Evolutionary conservation across 768 basidiomycete species (phyloP).

Genomic region (Naganishia onofrii): DNA sequence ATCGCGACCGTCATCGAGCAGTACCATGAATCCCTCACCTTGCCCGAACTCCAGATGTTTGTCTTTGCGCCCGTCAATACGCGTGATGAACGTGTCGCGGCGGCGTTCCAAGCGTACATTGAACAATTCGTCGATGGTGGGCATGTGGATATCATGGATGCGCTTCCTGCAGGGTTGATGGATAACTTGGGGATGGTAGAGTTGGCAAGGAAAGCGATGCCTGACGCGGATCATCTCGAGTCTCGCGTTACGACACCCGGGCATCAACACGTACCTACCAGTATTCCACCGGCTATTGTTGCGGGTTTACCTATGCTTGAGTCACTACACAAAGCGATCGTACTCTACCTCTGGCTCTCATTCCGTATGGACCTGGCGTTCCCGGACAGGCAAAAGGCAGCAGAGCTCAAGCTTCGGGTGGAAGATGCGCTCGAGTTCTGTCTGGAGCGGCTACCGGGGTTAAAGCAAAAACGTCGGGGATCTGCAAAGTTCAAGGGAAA

Average conservation of each 20-base stretch:
- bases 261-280: slow-evolving; percentile 26
- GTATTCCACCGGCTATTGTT: slow-evolving; percentile 37
- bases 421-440: slow-evolving; percentile 69
- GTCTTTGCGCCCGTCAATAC: slow-evolving; percentile 50
- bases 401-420: slow-evolving; percentile 61
- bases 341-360: slow-evolving; percentile 79
- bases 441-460: slow-evolving; percentile 47
- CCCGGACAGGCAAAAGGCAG: slow-evolving; percentile 59
- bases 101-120: slow-evolving; percentile 53
- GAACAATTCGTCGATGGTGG: slow-evolving; percentile 54
- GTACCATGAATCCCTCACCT: slow-evolving; percentile 41
- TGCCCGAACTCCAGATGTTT: slow-evolving; percentile 50
- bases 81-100: slow-evolving; percentile 45
- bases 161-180: slow-evolving; percentile 54
- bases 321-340: slow-evolving; percentile 69
- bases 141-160: slow-evolving; percentile 55
- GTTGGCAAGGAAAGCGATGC: slow-evolving; percentile 46
- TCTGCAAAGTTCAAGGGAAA: slow-evolving; percentile 5
- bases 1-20: slow-evolving; percentile 48
- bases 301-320: slow-evolving; percentile 59
- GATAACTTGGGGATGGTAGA: slow-evolving; percentile 56
- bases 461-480: slow-evolving; percentile 33
- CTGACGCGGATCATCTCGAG: slow-evolving; percentile 35
- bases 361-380: slow-evolving; percentile 70
- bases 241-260: slow-evolving; percentile 21